Base-by-base conservation (phyloP, 164 flowering plant genomes). In the Chloranthus sessilifolius region DNA sequence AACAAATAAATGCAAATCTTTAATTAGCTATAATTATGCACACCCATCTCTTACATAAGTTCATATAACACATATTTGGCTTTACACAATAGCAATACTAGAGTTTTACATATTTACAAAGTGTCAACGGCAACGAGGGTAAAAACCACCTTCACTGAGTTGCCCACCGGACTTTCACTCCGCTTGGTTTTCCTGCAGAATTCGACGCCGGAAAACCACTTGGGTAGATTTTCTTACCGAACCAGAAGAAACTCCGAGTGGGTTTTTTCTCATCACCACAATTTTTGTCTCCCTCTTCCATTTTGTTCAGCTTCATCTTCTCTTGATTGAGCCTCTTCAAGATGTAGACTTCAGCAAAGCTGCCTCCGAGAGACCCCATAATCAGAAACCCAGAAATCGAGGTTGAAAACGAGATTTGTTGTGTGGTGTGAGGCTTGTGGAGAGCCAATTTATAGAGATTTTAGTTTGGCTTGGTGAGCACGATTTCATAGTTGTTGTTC, bases 241-340 rank as follows among this genome's bases (percentile, higher is more conserved):
- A 17, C 3, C 37, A 3, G 16, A 29, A 29, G 5, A 33, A 4
- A 2, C 12, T 22, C 10, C 42, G 8, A 14, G 20, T 15, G 6
- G 37, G 5, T 25, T 36, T 27, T 16, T 37, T 46, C 33, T 44
- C 50, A 16, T 17, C 6, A 16, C 5, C 8, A 16, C 5, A 15
- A 7, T 5, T 17, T 3, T 10, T 21, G 22, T 25, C 23, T 38
- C 23, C 43, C 21, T 20, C 43, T 28, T 52, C 50, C 26, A 19
- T 37, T 6, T 29, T 69, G 22, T 52, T 46, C 26, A 19, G 64
- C 69, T 53, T 64, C 65, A 69, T 51, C 42, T 53, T 60, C 45
- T 69, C 73, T 31, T 60, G 53, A 35, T 57, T 37, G 3, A 50
- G 50, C 54, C 53, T 61, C 24, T n/a, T 25, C 54, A 45, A 15